Evolutionary conservation across 345 rosid species (phyloP).

Genomic region (Eucalyptus decipiens): DNA sequence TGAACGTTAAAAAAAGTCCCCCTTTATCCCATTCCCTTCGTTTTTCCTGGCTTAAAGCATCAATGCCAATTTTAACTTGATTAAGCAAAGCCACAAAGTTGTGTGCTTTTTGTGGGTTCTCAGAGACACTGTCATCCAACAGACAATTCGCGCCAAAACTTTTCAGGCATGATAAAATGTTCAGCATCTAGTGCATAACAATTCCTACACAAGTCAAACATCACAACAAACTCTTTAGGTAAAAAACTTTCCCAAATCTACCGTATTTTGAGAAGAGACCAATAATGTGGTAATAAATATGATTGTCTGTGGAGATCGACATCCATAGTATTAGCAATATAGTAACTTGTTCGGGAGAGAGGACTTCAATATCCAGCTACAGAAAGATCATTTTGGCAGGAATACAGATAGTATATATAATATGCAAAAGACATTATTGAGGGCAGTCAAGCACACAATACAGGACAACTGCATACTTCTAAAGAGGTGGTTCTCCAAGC

Average conservation of each 20-base stretch:
- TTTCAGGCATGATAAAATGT: not conserved
- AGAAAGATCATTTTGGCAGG: not conserved
- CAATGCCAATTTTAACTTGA: not conserved
- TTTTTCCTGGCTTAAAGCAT: not conserved
- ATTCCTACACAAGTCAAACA: not conserved
- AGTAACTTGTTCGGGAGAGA: not conserved
- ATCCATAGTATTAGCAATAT: not conserved
- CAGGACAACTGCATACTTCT: slow-evolving; percentile 13
- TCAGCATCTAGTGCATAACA: not conserved
- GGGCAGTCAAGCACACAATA: not conserved
- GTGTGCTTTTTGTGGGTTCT: not conserved
- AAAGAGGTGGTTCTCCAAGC: slow-evolving; percentile 45
- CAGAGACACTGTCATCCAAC: not conserved
- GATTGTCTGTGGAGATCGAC: not conserved
- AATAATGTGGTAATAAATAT: not conserved
- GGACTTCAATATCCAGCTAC: not conserved
- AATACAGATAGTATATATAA: not conserved
- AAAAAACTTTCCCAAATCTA: not conserved
- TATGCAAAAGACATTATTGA: not conserved
- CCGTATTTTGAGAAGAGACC: not conserved
- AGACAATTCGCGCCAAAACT: not conserved
- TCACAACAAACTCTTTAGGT: not conserved
- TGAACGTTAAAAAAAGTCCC: not conserved
- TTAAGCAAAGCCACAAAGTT: not conserved
- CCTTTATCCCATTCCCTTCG: not conserved